phyloP scores from a whole-genome alignment of 257 asterid species.

The Mitragyna speciosa region DNA sequence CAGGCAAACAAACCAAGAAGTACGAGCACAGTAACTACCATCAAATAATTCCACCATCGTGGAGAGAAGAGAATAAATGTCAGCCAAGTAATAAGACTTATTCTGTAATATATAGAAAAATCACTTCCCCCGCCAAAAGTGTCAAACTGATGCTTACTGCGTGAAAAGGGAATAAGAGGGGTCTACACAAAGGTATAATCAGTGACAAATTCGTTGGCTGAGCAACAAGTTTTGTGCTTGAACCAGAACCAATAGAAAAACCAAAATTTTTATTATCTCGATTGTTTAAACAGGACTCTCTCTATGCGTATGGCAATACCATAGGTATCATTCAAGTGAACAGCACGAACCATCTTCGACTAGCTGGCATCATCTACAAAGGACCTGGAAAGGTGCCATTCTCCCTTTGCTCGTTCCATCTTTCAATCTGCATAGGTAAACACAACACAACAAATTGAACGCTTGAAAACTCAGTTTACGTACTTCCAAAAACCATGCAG shows the following conservation, averaged over 20 bases:
- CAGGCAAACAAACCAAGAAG: neutral
- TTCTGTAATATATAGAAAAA: neutral
- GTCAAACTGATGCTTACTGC: slow-evolving; percentile 8
- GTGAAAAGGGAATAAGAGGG: neutral
- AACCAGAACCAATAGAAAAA: slow-evolving; percentile 26
- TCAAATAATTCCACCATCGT: neutral
- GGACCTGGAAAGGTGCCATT: slow-evolving; percentile 97
- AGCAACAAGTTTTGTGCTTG: slow-evolving; percentile 21
- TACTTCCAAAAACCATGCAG: neutral
- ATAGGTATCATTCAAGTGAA: slow-evolving; percentile 22
- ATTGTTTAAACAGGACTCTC: slow-evolving; percentile 30
- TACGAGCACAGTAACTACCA: neutral
- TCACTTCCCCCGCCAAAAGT: slow-evolving; percentile 1
- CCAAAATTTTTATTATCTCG: slow-evolving; percentile 32
- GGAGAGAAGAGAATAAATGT: neutral
- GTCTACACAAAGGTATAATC: neutral
- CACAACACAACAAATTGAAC: neutral
- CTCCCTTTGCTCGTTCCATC: slow-evolving; percentile 98
- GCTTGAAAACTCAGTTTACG: neutral
- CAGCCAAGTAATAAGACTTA: neutral
- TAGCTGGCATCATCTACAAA: slow-evolving; percentile 40
- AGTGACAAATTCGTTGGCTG: slow-evolving; percentile 5
- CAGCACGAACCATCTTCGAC: slow-evolving; percentile 11
- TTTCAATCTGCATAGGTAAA: slow-evolving; percentile 63
- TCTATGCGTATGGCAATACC: slow-evolving; percentile 23